Conservation (phyloP, 805 yeast species). For the Zygoascus ofunaensis region DNA sequence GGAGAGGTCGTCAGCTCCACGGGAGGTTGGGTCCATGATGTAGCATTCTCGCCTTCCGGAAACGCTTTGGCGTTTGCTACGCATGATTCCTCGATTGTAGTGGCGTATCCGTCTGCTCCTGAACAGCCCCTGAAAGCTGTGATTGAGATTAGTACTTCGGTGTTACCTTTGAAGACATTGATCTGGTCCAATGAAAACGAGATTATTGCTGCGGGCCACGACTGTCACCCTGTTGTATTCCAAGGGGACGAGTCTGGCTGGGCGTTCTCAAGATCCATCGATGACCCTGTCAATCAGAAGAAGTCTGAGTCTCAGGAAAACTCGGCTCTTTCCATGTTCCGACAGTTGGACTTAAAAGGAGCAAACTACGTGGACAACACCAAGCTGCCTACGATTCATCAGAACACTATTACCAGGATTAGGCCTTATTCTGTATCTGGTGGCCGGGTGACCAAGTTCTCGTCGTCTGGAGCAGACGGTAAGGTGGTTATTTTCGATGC, state of each 20-base stretch:
- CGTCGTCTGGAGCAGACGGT: constrained; percentile 85
- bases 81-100: constrained; percentile 76
- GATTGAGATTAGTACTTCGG: constrained; percentile 49
- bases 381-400: constrained; percentile 69
- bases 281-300: constrained; percentile 39
- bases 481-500: constrained; percentile 70
- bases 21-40: constrained; percentile 90
- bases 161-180: constrained; percentile 73
- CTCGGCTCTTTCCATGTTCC: constrained; percentile 73
- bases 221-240: constrained; percentile 82
- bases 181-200: constrained; percentile 58
- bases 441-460: constrained; percentile 46
- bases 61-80: constrained; percentile 71
- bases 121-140: constrained; percentile 57
- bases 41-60: constrained; percentile 73
- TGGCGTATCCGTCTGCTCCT: constrained; percentile 67
- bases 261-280: constrained; percentile 51
- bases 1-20: constrained; percentile 65
- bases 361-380: constrained; percentile 39
- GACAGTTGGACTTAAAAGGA: constrained; percentile 93
- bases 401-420: constrained; percentile 71
- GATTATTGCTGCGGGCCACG: constrained; percentile 83
- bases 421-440: constrained; percentile 41
- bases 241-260: constrained; percentile 57
- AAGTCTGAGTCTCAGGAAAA: constrained; percentile 39